Conservation (phyloP, 768 basidiomycete species). For the Cubamyces lactineus region DNA sequence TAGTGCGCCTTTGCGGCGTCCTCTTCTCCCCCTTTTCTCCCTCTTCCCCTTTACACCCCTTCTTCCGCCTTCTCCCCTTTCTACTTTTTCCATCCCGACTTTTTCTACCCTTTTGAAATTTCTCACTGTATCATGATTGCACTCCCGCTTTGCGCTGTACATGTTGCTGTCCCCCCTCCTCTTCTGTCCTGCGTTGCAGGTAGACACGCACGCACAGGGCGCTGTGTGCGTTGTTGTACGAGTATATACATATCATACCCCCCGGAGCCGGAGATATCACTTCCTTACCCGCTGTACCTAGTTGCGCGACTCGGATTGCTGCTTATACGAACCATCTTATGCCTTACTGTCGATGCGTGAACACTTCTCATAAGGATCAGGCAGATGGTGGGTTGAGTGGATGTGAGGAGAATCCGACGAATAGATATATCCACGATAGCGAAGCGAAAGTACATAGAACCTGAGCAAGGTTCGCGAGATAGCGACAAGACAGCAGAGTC, state of each 20-base stretch:
- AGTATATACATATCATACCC: conserved; percentile 20
- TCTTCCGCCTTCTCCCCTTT: not conserved
- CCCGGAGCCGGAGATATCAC: conserved; percentile 11
- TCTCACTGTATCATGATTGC: conserved; percentile 7
- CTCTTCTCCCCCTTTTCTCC: not conserved
- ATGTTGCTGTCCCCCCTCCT: not conserved
- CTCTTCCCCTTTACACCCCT: not conserved
- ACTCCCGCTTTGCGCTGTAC: conserved; percentile 1
- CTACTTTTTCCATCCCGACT: too few relatives aligned
- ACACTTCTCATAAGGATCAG: not conserved
- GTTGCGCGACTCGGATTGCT: conserved; percentile 3
- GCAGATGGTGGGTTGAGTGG: not conserved
- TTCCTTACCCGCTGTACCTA: conserved; percentile 13
- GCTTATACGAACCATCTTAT: conserved; percentile 3
- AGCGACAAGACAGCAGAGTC: not conserved
- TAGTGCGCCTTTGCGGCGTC: conserved; percentile 1
- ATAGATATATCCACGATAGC: conserved; percentile 13
- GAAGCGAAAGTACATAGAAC: not conserved
- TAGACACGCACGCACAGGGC: conserved; percentile 19
- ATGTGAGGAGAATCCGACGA: too few relatives aligned
- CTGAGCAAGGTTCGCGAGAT: not conserved
- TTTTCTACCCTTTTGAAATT: too few relatives aligned
- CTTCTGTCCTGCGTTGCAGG: not conserved
- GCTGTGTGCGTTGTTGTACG: conserved; percentile 25
- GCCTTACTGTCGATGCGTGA: not conserved